These are phyloP conservation scores for Pseudozyma tsukubaensis DNA, from an alignment of 1,284 basidiomycete genomes.

Conservation along the genomic window DNA sequence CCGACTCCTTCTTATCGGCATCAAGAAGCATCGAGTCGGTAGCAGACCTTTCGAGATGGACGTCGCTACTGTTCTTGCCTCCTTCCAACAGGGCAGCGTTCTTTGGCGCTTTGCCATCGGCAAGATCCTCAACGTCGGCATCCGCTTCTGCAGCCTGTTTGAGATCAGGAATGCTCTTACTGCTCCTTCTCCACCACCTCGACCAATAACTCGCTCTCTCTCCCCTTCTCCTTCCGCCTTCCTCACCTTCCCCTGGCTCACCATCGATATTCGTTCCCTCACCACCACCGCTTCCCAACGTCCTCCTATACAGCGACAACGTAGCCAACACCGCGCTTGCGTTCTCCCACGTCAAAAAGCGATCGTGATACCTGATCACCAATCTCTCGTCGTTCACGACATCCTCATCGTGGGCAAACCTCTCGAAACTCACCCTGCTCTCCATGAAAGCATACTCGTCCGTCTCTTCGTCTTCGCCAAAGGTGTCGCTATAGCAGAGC, in stretches of 20 bases:
- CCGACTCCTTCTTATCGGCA: slow-evolving; percentile 16
- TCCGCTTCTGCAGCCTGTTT: slow-evolving; percentile 25
- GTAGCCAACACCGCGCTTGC: slow-evolving; percentile 72
- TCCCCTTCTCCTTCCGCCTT: neutral
- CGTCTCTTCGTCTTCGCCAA: slow-evolving; percentile 58
- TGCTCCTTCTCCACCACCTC: slow-evolving; percentile 62
- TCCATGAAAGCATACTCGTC: slow-evolving; percentile 69
- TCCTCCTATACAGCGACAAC: slow-evolving; percentile 64
- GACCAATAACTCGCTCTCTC: slow-evolving; percentile 52
- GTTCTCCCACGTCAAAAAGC: slow-evolving; percentile 72
- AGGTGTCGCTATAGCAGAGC: slow-evolving; percentile 49
- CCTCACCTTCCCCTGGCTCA: slow-evolving; percentile 56
- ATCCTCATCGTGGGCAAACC: slow-evolving; percentile 71
- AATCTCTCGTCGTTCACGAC: slow-evolving; percentile 72
- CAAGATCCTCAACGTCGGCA: slow-evolving; percentile 6
- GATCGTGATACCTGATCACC: slow-evolving; percentile 71
- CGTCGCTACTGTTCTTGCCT: slow-evolving; percentile 21
- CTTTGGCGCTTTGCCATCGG: neutral
- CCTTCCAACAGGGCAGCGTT: neutral
- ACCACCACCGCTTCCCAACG: slow-evolving; percentile 10
- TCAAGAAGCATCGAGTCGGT: slow-evolving; percentile 49
- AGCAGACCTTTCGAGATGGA: slow-evolving; percentile 40
- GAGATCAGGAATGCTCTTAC: slow-evolving; percentile 46
- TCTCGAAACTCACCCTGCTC: slow-evolving; percentile 71
- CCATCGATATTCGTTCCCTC: slow-evolving; percentile 14